A percentile compares a stretch with the other conserved stretches of the same genome.
These are phyloP conservation scores for Rosa hybrid DNA, from an alignment of 331 rosid genomes.

Conservation along the genomic window DNA sequence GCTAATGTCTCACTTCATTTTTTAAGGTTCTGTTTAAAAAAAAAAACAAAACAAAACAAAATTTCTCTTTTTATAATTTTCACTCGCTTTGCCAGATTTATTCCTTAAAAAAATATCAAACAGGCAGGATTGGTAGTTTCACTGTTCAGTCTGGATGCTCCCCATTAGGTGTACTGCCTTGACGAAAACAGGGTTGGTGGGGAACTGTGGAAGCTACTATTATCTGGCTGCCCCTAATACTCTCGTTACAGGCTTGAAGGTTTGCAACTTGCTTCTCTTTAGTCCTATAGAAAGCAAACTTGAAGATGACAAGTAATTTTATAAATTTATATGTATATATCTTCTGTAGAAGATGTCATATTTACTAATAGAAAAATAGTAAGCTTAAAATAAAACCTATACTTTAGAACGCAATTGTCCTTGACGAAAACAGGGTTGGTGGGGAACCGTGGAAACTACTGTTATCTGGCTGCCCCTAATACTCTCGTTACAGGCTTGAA, in stretches of 20 bases:
- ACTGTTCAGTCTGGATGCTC: too few relatives aligned
- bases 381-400: neutral
- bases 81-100: too few relatives aligned
- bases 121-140: too few relatives aligned
- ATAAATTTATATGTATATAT: neutral
- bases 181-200: neutral
- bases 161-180: neutral
- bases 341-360: neutral
- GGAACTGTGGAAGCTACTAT: neutral
- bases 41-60: too few relatives aligned
- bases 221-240: too few relatives aligned
- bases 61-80: too few relatives aligned
- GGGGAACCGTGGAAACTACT: neutral
- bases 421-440: neutral
- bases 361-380: neutral
- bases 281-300: neutral
- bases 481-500: too few relatives aligned
- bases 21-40: too few relatives aligned
- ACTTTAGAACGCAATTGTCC: neutral
- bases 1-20: too few relatives aligned
- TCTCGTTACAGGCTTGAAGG: neutral
- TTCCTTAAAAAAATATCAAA: too few relatives aligned
- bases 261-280: neutral
- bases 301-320: neutral
- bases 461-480: too few relatives aligned